phyloP scores from a whole-genome alignment of 257 asterid species.

The Orobanche coerulescens region DNA sequence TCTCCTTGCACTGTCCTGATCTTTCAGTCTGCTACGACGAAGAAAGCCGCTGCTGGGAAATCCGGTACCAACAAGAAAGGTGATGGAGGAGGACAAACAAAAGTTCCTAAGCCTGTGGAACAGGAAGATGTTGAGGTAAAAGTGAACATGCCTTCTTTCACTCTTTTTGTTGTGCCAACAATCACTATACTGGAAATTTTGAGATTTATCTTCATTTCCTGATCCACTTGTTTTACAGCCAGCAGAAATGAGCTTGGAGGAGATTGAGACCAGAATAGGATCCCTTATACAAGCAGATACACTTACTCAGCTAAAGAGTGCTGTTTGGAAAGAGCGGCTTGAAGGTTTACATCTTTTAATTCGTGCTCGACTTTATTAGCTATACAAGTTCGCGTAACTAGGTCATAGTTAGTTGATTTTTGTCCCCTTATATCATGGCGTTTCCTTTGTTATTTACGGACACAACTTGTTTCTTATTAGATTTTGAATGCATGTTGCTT shows the following conservation, averaged over 20 bases:
- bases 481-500: neutral
- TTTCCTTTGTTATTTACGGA: no score
- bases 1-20: conserved; percentile 11
- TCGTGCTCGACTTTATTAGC: conserved; percentile 2
- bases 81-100: conserved; percentile 63
- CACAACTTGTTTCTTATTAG: neutral
- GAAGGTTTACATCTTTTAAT: conserved; percentile 53
- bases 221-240: conserved; percentile 50
- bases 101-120: conserved; percentile 56
- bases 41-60: conserved; percentile 64
- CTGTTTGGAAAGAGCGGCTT: conserved; percentile 98
- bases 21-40: conserved; percentile 64
- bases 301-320: conserved; percentile 69
- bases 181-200: neutral
- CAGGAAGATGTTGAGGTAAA: conserved; percentile 87
- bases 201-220: conserved; percentile 15
- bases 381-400: neutral
- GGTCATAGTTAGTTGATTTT: neutral
- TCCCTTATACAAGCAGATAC: conserved; percentile 80
- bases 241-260: conserved; percentile 91
- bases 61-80: conserved; percentile 57
- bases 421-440: no score
- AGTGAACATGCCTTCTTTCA: neutral
- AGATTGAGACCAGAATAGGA: conserved; percentile 86
- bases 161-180: conserved; percentile 13